Base-by-base conservation (phyloP, 306 rosid species). In the Cicer cuneatum region DNA sequence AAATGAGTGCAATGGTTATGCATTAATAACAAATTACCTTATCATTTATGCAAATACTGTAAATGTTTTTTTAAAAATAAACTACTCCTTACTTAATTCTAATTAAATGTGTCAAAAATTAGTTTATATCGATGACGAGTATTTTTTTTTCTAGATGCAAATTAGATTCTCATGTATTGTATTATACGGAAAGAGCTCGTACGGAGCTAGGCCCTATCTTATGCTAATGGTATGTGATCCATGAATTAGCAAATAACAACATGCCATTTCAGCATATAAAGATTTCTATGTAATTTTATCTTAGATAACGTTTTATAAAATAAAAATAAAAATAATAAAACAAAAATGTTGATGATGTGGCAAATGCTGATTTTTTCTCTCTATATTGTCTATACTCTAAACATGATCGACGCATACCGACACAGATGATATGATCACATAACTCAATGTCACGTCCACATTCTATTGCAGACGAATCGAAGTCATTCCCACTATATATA, bases 231-330 rank as follows among this genome's bases (percentile, higher is more conserved):
- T 41, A 58, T 5, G 43, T 15, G 39, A 61, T 82, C 54, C 16
- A 52, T 29, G 46, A 82, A 35, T 10, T 69, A 70, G 62, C 85
- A 76, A 83, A 83, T 83, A 60, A 66, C 16, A 10, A 46, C 7
- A 9, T 81, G 85, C 76, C 85, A 84, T 11, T 46, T 71, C 76
- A 74, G 81, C 75, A 64, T 1, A 21, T 18, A 42, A 81, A 67
- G 83, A 84, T 81, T 80, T 62, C 69, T 68, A 5, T 62, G 49
- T 72, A 42, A 76, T 79, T 29, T 43, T 33, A 59, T 59, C 40
- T 37, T 52, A n/a, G 52, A 78, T 29, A 53, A 14, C 60, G 39
- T 18, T 72, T 2, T 13, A 13, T n/a, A 41, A 42, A 19, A 7
- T 10, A 47, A 40, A 7, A 40, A 24, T 19, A 33, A 16, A 18